Conservation (phyloP, 176 grass and related monocot species). For the Oryza meridionalis region DNA sequence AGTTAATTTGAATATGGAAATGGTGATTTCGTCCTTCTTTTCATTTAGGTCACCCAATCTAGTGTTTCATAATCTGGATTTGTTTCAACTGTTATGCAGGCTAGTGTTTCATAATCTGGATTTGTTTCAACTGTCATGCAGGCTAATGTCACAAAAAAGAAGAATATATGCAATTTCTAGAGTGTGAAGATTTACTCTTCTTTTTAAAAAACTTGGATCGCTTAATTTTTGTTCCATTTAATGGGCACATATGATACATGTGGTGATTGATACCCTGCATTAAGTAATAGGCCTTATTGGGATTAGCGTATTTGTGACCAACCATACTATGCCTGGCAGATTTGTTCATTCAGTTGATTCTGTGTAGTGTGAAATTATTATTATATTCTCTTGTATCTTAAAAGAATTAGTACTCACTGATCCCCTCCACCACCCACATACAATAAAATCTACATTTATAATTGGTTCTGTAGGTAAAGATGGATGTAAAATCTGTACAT, state of each 20-base stretch:
- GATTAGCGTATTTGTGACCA: neutral
- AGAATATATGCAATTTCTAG: neutral
- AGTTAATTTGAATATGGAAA: neutral
- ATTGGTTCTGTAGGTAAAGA: slow-evolving; percentile 1
- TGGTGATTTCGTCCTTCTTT: neutral
- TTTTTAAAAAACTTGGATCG: neutral
- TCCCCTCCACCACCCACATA: slow-evolving; percentile 10
- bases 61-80: neutral
- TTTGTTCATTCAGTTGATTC: neutral
- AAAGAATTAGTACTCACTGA: neutral
- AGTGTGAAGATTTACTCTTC: neutral
- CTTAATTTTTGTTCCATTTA: neutral
- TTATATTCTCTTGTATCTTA: neutral
- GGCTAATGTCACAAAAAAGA: neutral
- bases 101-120: neutral
- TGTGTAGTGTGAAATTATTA: neutral
- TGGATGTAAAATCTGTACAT: neutral
- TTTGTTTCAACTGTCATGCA: neutral
- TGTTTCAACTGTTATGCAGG: neutral
- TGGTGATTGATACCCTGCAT: neutral
- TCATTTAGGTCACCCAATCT: neutral
- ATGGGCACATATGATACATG: slow-evolving; percentile 9
- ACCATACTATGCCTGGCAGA: neutral
- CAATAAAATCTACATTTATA: neutral
- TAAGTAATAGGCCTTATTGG: neutral